phyloP scores from a whole-genome alignment of 805 yeast genomes.

The Nakazawaea anatomiae region DNA sequence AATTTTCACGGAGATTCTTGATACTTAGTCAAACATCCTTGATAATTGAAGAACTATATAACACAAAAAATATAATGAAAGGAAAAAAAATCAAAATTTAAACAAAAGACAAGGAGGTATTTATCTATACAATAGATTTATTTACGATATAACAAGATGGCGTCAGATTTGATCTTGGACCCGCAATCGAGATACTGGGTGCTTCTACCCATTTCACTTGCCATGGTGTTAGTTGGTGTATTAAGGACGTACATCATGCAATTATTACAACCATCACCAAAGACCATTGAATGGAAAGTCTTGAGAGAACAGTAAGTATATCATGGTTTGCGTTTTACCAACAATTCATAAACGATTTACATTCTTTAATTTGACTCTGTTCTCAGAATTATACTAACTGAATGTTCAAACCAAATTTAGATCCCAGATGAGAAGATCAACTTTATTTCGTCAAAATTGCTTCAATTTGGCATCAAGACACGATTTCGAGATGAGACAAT shows the following conservation, averaged over 20 bases:
- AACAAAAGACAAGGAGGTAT: background rate
- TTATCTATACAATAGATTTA: too few species aligned
- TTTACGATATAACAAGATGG: slow-evolving; percentile 8
- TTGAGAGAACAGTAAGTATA: slow-evolving; percentile 42
- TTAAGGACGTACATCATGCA: slow-evolving; percentile 63
- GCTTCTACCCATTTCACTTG: slow-evolving; percentile 78
- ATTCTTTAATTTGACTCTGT: too few species aligned
- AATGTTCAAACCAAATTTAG: slow-evolving; percentile 11
- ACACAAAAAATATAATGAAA: background rate
- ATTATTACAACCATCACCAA: slow-evolving; percentile 54
- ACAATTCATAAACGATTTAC: background rate
- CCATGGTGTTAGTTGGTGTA: slow-evolving; percentile 85
- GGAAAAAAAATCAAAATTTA: background rate
- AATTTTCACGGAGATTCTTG: too few species aligned
- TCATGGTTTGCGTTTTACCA: background rate
- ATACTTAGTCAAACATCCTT: too few species aligned
- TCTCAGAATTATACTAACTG: too few species aligned
- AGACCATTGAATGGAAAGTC: slow-evolving; percentile 43
- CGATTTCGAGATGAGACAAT: slow-evolving; percentile 51
- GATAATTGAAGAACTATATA: too few species aligned
- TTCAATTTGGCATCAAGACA: slow-evolving; percentile 39
- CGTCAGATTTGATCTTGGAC: slow-evolving; percentile 62
- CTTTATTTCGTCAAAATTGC: slow-evolving; percentile 49
- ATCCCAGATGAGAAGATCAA: slow-evolving; percentile 56
- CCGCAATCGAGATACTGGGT: slow-evolving; percentile 88